Percentiles rank a stretch among this genome's conserved stretches.
Conservation (phyloP, 805 yeast genomes). For the Sungouiella blattae region DNA sequence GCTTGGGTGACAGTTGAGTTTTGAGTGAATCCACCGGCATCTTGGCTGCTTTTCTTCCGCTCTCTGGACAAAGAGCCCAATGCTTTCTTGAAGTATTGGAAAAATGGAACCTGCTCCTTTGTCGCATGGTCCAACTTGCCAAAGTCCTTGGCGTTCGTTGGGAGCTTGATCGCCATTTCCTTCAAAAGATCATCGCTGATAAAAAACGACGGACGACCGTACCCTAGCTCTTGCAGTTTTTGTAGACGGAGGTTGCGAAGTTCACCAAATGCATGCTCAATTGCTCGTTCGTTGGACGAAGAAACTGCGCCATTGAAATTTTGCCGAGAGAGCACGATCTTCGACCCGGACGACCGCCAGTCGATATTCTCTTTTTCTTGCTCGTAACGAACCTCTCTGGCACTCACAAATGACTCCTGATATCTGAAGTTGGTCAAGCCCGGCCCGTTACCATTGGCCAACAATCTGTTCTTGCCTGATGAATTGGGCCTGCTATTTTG, state of each 20-base stretch:
- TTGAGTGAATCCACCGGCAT: neutral
- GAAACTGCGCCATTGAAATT: constrained; percentile 14
- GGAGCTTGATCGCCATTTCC: constrained; percentile 55
- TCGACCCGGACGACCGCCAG: constrained; percentile 9
- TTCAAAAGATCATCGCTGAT: constrained; percentile 36
- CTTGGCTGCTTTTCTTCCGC: constrained; percentile 19
- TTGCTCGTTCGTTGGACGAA: constrained; percentile 17
- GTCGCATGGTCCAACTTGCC: constrained; percentile 34
- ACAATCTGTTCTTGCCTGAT: constrained; percentile 2
- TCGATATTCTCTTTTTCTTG: constrained; percentile 8
- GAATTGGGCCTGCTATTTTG: constrained; percentile 9
- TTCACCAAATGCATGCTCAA: constrained; percentile 28
- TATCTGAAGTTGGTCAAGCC: constrained; percentile 17
- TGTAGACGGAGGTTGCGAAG: constrained; percentile 42
- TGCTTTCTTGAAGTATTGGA: constrained; percentile 36
- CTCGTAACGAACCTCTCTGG: constrained; percentile 14
- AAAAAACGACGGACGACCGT: constrained; percentile 19
- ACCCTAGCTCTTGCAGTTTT: constrained; percentile 39
- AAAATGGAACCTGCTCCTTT: constrained; percentile 28
- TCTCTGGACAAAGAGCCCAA: constrained; percentile 31
- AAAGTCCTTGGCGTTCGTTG: constrained; percentile 48
- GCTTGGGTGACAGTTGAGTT: constrained; percentile 1
- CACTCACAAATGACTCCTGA: constrained; percentile 25
- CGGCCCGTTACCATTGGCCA: constrained; percentile 10
- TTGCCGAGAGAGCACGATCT: constrained; percentile 20